phyloP scores from a whole-genome alignment of 2,329 filamentous ascomycete genomes.

The Colletotrichum trifolii region DNA sequence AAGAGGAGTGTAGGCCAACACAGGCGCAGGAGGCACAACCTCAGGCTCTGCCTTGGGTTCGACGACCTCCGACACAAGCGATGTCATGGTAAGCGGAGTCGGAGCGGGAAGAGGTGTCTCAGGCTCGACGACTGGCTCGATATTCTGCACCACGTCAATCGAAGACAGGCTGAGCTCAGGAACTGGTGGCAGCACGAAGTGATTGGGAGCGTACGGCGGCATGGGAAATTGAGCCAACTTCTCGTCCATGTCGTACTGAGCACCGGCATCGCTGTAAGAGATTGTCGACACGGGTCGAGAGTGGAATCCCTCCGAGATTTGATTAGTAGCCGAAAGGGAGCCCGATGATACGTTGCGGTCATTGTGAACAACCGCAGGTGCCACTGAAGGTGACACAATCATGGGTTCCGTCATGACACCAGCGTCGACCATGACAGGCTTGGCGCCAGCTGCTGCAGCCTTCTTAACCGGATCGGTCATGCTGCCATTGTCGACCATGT shows the following conservation, averaged over 20 bases:
- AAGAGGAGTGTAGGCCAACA: slow-evolving; percentile 53
- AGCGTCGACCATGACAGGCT: slow-evolving; percentile 53
- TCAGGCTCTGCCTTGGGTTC: slow-evolving; percentile 47
- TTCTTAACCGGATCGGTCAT: slow-evolving; percentile 69
- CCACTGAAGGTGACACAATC: slow-evolving; percentile 28
- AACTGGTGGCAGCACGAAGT: slow-evolving; percentile 44
- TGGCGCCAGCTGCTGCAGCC: slow-evolving; percentile 19
- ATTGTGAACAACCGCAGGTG: slow-evolving; percentile 41
- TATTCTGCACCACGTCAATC: slow-evolving; percentile 53
- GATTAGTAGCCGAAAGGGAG: slow-evolving; percentile 49
- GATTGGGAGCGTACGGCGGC: slow-evolving; percentile 57
- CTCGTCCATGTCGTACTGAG: slow-evolving; percentile 63
- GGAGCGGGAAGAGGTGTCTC: slow-evolving; percentile 45
- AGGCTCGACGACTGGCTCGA: slow-evolving; percentile 56
- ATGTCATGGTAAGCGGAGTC: slow-evolving; percentile 46
- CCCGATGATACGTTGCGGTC: slow-evolving; percentile 49
- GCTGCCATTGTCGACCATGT: slow-evolving; percentile 70
- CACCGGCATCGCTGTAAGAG: slow-evolving; percentile 64
- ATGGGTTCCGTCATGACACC: slow-evolving; percentile 57
- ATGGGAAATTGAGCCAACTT: slow-evolving; percentile 66
- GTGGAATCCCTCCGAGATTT: slow-evolving; percentile 40
- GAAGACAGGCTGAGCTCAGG: slow-evolving; percentile 56
- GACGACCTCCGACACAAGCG: slow-evolving; percentile 45
- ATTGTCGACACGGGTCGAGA: slow-evolving; percentile 59
- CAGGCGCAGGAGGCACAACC: slow-evolving; percentile 35